Base-by-base conservation (phyloP, 78 protist genomes). In the Dictyostelium firmibasis region DNA sequence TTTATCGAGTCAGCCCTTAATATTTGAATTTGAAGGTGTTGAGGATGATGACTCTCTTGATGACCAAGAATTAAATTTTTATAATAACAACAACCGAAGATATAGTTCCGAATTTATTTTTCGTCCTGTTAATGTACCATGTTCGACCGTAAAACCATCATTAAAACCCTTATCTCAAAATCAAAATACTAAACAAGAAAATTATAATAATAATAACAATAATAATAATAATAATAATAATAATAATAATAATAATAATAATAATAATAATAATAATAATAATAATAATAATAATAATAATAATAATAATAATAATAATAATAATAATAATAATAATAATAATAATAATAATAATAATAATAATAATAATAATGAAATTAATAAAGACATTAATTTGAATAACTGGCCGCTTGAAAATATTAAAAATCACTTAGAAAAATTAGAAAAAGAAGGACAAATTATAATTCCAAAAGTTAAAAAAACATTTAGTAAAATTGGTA, bases 1-100 rank as follows among this genome's bases (percentile, higher is more conserved):
- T 6, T 23, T 88, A 6, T 33, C 86, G 14, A 41, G 23, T 13
- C 93, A 88, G 38, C 93, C 93, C 18, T 36, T 88, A 2, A 33
- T 41, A 16, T 47, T 74, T 16, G 75, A 74, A 29, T 53, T 88
- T 13, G 93, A 81, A 11, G 75, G 44, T 18, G 43, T 78, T 25
- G n/a, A 62, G 36, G 81, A 78, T 4, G 60, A 75, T 75, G 78
- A 64, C 14, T n/a, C 25, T 16, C 36, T 64, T 3, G 57, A 47
- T 47, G 81, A 70, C 2, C 72, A 36, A 36, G 81, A 75, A 75
- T 10, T 75, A 20, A 35, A 29, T 75, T 47, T 47, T 75, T 75
- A 33, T 31, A 4, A 60, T 60, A 60, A 60, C 23, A 44, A 43
- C 20, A 74, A 74, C 10, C 33, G 53, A 74, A 74, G 81, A 74